Base-by-base conservation (phyloP, 2,329 filamentous ascomycete species). In the Fusarium tjaetaba region DNA sequence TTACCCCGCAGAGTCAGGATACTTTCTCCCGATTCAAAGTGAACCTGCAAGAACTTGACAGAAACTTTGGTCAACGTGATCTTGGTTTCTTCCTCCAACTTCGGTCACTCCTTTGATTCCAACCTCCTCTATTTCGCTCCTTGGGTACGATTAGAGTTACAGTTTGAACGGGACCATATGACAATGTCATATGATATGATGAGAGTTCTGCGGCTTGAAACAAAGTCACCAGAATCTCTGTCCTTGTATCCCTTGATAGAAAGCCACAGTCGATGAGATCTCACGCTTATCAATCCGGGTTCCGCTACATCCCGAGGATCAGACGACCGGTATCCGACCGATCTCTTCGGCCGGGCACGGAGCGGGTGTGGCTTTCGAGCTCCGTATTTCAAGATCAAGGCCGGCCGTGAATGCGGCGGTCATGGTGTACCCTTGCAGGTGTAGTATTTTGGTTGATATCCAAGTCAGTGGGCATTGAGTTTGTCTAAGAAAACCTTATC, bases 291-390 rank as follows among this genome's bases (percentile, higher is more conserved):
- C 49, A 22, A 43, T 49, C 36, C 41, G 42, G 39, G n/a, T 52
- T 72, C 51, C 58, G 28, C 34, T 52, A 32, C 15, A 41, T 53
- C 30, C 34, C 56, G 42, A 51, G 65, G 56, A 38, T 71, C 34
- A 24, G 53, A 26, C 20, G 43, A 48, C 59, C 71, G 42, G 45
- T 32, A 39, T 28, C 49, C 42, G 32, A 41, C 41, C 34, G 32
- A 38, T 30, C 18, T 46, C 48, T 57, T 30, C 45, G 42, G 42
- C 52, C 53, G 53, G 30, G 51, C 41, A 73, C 67, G 61, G 70
- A 68, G 49, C 70, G 70, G 66, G 46, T 26, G 43, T 68, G 61
- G 43, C 51, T 55, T 53, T 48, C 20, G 13, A 53, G 30, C 26
- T 59, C 71, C 61, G 70, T 55, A 36, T 36, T 15, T 43, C 24